Evolutionary conservation across 108 stramenopile genomes (phyloP).

Genomic region (Cyclostephanos invisitatus): DNA sequence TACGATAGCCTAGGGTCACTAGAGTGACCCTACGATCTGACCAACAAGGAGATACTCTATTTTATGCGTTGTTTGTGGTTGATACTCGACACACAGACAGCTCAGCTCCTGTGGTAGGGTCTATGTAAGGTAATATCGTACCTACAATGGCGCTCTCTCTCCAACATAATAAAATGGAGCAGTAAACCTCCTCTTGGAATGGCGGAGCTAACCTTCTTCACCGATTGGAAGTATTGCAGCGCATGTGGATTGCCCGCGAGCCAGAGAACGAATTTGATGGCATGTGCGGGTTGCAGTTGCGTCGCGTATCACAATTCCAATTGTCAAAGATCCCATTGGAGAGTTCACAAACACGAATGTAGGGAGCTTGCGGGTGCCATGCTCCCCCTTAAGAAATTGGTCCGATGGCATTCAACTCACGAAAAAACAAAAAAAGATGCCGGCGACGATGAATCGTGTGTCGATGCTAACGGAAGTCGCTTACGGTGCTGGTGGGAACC

Average conservation of each 20-base stretch:
- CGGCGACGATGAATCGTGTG: not conserved
- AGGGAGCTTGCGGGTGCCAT: conserved; percentile 20
- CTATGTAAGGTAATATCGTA: too few relatives aligned
- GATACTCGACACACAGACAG: too few relatives aligned
- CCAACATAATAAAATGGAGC: not conserved
- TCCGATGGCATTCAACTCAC: conserved; percentile 19
- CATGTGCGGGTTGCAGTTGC: conserved; percentile 47
- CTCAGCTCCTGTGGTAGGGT: too few relatives aligned
- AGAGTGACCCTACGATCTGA: too few relatives aligned
- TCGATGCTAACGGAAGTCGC: not conserved
- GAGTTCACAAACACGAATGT: conserved; percentile 44
- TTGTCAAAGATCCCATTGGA: conserved; percentile 59
- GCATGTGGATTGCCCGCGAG: conserved; percentile 14
- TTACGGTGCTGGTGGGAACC: conserved; percentile 14
- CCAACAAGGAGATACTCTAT: too few relatives aligned
- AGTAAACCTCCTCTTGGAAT: not conserved
- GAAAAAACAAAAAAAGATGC: conserved; percentile 2
- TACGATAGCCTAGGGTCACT: too few relatives aligned
- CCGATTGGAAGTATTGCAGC: conserved; percentile 18
- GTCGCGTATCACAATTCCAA: conserved; percentile 49
- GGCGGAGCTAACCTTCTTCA: conserved; percentile 2
- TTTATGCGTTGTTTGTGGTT: too few relatives aligned
- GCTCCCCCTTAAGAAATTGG: conserved; percentile 44
- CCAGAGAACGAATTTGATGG: conserved; percentile 19
- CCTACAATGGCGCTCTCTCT: not conserved